Evolutionary conservation across 257 asterid genomes (phyloP).

Genomic region (Penstemon newberryi): DNA sequence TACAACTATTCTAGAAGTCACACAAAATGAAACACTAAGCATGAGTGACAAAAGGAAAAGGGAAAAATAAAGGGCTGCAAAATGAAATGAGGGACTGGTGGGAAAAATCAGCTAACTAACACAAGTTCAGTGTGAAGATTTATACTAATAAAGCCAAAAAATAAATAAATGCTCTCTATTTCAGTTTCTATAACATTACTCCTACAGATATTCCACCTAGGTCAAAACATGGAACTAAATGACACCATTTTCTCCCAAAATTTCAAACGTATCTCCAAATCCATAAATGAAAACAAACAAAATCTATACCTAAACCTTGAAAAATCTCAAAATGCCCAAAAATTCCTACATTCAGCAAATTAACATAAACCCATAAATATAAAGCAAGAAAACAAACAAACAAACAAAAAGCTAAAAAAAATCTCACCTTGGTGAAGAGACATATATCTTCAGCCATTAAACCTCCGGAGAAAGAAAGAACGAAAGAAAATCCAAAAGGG

Average conservation of each 20-base stretch:
- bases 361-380: slow-evolving; percentile 8
- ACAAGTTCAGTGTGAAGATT: not conserved
- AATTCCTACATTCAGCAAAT: not conserved
- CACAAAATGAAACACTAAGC: not conserved
- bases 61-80: not conserved
- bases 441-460: slow-evolving; percentile 80
- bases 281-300: slow-evolving; percentile 15
- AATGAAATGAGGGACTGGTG: not conserved
- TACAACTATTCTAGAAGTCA: too few species aligned
- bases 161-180: not conserved
- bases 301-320: slow-evolving; percentile 14
- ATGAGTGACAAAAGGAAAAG: not conserved
- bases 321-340: not conserved
- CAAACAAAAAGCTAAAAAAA: slow-evolving; percentile 15
- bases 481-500: slow-evolving; percentile 30
- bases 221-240: not conserved
- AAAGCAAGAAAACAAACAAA: not conserved
- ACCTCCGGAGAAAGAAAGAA: slow-evolving; percentile 26
- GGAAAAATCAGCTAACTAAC: not conserved
- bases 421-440: slow-evolving; percentile 71
- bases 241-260: not conserved
- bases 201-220: not conserved
- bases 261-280: slow-evolving; percentile 13
- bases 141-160: not conserved
- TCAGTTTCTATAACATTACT: not conserved